Evolutionary conservation across 129 eudicot species (phyloP), one percentile per base, ranked within the genome.

Genomic region (Artemisia argyi): DNA sequence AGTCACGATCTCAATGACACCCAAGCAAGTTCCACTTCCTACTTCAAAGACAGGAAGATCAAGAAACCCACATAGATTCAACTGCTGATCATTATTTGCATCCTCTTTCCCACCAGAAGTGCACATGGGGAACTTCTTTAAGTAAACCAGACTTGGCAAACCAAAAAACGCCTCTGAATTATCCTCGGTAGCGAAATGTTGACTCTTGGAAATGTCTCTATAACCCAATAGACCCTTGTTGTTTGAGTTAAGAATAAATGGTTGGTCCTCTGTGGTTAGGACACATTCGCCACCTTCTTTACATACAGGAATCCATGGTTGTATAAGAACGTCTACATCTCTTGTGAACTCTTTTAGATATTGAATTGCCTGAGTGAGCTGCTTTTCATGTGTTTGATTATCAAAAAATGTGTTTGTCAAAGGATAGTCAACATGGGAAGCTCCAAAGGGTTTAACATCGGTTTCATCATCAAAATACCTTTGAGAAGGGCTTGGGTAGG

Each of bases 401-500:
- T 78, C 66, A 63, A 54, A 55, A 14, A 53, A 71, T 8, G 72
- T 53, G 13, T 70, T 46, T 10, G 46, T 39, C 32, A 51, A 61
- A 50, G 57, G 68, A 63, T 76, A 71, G 49, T 49, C 68, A 48
- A 71, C 65, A 60, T 72, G 15, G 50, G 79, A 54, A 22, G 47
- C 18, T 61, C 55, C 71, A 69, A 28, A 28, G 57, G 77, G 77
- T 19, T 77, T 72, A 55, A 73, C 79, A 68, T 77, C 73, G 35
- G 26, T 58, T 68, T 77, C 85, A 26, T 66, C 66, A 50, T 75
- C 56, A 16, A 52, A 74, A 69, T 61, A 68, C 39, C 72, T 66
- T n/a, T 65, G 74, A 56, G 77, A 79, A 48, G 42, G 73, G 54
- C 56, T 50, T 51, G 76, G 71, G 65, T 73, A 39, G 69, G 82